phyloP scores from a whole-genome alignment of 139 green algal species.

The Picochlorum sp. region DNA sequence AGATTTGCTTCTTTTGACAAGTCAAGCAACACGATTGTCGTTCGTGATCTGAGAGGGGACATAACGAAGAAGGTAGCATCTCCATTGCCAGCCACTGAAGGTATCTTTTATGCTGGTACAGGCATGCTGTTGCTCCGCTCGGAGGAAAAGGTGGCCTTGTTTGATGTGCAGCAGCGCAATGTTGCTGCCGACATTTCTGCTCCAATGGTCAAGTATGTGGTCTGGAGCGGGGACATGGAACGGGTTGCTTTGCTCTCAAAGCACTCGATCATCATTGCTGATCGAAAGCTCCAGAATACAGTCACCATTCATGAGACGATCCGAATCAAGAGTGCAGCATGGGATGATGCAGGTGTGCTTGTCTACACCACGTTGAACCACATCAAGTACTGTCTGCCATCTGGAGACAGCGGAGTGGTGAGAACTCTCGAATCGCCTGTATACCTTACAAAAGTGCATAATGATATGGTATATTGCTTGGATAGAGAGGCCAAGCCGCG shows the following conservation, averaged over 20 bases:
- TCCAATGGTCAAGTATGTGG: conserved; percentile 94
- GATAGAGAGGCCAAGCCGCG: conserved; percentile 92
- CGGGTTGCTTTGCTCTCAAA: conserved; percentile 93
- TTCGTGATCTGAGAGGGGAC: conserved; percentile 95
- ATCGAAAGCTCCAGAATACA: conserved; percentile 81
- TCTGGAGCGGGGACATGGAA: conserved; percentile 92
- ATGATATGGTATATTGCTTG: conserved; percentile 76
- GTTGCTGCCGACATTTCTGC: conserved; percentile 77
- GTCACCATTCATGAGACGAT: conserved; percentile 97
- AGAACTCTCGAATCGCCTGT: conserved; percentile 92
- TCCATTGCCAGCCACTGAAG: conserved; percentile 70
- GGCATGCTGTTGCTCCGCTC: conserved; percentile 85
- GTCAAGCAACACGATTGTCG: conserved; percentile 65
- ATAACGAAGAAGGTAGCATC: conserved; percentile 84
- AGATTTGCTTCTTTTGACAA: conserved; percentile 96
- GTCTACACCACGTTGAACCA: conserved; percentile 99
- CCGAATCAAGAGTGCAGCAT: conserved; percentile 88
- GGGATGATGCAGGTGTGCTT: conserved; percentile 93
- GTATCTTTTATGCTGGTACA: conserved; percentile 96
- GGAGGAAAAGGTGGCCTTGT: conserved; percentile 95
- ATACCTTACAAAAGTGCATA: conserved; percentile 82
- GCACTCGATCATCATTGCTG: conserved; percentile 93
- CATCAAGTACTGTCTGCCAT: conserved; percentile 98
- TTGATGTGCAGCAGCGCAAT: conserved; percentile 94
- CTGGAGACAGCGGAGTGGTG: conserved; percentile 96